These are phyloP conservation scores for Microbotryum violaceum DNA, from an alignment of 1,284 basidiomycete genomes.

Conservation along the genomic window DNA sequence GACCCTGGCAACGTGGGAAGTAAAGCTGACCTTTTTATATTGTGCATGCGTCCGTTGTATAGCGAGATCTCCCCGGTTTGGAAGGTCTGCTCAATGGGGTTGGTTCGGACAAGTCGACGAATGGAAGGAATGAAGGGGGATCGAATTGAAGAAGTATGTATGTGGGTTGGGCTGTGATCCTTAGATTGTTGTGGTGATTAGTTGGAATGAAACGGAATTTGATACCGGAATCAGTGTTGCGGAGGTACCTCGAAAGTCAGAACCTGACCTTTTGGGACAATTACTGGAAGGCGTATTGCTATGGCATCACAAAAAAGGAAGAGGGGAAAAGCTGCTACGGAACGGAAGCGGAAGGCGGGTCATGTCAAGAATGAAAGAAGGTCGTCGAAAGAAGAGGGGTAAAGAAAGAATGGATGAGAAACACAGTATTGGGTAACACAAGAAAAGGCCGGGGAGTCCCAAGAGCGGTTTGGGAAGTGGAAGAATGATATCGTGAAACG, in stretches of 20 bases:
- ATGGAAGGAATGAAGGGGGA: not conserved
- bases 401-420: not conserved
- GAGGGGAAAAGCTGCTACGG: too few relatives aligned
- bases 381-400: too few relatives aligned
- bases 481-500: not conserved
- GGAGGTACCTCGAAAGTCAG: not conserved
- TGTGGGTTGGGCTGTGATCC: too few relatives aligned
- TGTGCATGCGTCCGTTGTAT: too few relatives aligned
- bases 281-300: not conserved
- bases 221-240: not conserved
- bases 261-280: not conserved
- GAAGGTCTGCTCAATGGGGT: not conserved
- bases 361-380: too few relatives aligned
- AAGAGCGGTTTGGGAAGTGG: not conserved
- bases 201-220: not conserved
- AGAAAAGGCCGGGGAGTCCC: not conserved
- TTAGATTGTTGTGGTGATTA: not conserved
- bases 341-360: too few relatives aligned
- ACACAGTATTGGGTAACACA: not conserved
- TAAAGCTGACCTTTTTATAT: too few relatives aligned
- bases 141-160: not conserved
- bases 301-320: too few relatives aligned
- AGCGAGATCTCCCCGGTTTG: conserved; percentile 2
- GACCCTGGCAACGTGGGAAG: too few relatives aligned
- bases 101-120: too few relatives aligned